A percentile compares a stretch with the other conserved stretches of the same genome.
Conservation (phyloP, 305 asterid species). For the Fraxinus velutina region DNA sequence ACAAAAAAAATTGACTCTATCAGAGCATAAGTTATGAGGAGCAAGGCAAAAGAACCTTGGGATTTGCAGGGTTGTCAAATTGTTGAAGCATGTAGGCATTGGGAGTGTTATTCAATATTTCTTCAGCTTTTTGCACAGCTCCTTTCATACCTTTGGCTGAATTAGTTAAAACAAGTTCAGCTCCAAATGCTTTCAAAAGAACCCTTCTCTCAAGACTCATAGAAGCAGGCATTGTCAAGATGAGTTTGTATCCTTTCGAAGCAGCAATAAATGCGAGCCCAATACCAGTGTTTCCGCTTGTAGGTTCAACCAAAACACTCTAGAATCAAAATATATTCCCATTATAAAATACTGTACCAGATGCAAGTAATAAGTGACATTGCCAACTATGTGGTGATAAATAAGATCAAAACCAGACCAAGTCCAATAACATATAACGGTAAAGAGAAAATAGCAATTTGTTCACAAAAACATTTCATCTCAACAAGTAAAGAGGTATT, state of each 20-base stretch:
- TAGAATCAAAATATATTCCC: conserved; percentile 26
- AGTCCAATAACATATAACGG: background rate
- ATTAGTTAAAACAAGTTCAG: conserved; percentile 83
- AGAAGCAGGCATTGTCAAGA: conserved; percentile 96
- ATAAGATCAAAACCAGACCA: background rate
- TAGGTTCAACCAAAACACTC: conserved; percentile 95
- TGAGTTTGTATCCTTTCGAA: conserved; percentile 91
- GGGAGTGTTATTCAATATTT: conserved; percentile 65
- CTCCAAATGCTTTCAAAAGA: conserved; percentile 94
- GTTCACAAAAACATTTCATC: background rate
- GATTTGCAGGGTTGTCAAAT: conserved; percentile 94
- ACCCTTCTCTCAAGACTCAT: conserved; percentile 99
- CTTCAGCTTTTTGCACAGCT: conserved; percentile 91
- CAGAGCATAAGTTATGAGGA: conserved; percentile 11
- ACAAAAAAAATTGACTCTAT: background rate
- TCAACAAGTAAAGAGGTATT: background rate
- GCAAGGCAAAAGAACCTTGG: conserved; percentile 54
- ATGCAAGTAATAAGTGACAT: background rate
- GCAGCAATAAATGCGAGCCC: conserved; percentile 98
- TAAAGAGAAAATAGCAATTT: background rate
- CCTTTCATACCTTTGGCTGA: conserved; percentile 97
- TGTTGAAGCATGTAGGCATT: conserved; percentile 93
- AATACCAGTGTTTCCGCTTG: conserved; percentile 97
- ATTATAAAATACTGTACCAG: conserved; percentile 12
- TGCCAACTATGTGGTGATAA: background rate